A percentile compares a stretch with the other conserved stretches of the same genome.
Evolutionary conservation across 73 alveolate species (phyloP).

Genomic region (Paramecium pentaurelia): DNA sequence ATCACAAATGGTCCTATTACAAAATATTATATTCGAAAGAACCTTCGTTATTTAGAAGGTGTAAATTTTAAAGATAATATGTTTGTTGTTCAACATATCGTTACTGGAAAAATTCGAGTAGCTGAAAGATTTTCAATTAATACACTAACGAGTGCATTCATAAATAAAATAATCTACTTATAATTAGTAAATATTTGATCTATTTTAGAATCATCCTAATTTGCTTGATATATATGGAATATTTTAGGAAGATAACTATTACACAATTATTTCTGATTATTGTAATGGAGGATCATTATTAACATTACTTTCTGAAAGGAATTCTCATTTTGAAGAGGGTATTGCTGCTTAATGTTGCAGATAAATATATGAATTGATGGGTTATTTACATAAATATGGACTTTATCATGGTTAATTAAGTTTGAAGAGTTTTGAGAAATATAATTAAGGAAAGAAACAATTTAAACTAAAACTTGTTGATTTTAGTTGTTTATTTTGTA

Average conservation of each 20-base stretch:
- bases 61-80: not conserved
- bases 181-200: not conserved
- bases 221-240: not conserved
- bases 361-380: not conserved
- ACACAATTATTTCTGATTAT: not conserved
- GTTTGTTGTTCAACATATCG: constrained; percentile 13
- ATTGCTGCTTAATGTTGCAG: not conserved
- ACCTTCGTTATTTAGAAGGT: not conserved
- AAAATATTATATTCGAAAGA: not conserved
- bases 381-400: not conserved
- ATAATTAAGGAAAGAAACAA: not conserved
- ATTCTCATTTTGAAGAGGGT: not conserved
- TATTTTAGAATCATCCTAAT: not conserved
- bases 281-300: not conserved
- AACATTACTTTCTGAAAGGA: not conserved
- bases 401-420: not conserved
- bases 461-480: not conserved
- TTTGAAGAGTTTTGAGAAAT: not conserved
- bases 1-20: not conserved
- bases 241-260: not conserved
- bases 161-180: not conserved
- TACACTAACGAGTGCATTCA: not conserved
- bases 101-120: not conserved
- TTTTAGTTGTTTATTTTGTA: not conserved
- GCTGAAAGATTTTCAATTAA: not conserved